phyloP scores from a whole-genome alignment of 2,329 filamentous ascomycete species.

The Pseudodiploospora longispora region DNA sequence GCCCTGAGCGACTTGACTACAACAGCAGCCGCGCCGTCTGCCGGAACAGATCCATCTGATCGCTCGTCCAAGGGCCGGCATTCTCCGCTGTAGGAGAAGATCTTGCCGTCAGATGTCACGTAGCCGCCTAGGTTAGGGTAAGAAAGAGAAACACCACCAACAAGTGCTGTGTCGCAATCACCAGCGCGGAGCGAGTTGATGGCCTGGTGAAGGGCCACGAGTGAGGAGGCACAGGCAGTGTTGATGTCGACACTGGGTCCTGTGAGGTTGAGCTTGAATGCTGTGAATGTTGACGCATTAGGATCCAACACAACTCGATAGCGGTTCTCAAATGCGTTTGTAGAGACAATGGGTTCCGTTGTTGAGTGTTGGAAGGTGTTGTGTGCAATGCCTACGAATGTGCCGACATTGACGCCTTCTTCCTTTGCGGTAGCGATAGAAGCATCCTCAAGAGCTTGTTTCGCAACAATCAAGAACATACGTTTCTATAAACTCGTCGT shows the following conservation, averaged over 20 bases:
- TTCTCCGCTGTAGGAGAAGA: slow-evolving; percentile 51
- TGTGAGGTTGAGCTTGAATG: slow-evolving; percentile 61
- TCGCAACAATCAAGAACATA: too few relatives aligned
- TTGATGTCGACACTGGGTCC: slow-evolving; percentile 67
- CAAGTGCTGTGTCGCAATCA: slow-evolving; percentile 74
- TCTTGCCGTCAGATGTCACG: slow-evolving; percentile 66
- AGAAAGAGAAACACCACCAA: slow-evolving; percentile 70
- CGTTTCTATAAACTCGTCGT: too few relatives aligned
- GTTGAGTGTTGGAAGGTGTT: slow-evolving; percentile 53
- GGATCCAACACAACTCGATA: too few relatives aligned
- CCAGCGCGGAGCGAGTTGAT: slow-evolving; percentile 44
- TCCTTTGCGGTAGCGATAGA: too few relatives aligned
- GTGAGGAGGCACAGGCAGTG: slow-evolving; percentile 68
- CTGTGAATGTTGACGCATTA: slow-evolving; percentile 56
- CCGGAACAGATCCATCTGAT: slow-evolving; percentile 77
- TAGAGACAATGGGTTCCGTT: slow-evolving; percentile 29
- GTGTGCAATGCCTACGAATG: slow-evolving; percentile 2
- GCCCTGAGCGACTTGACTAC: slow-evolving; percentile 75
- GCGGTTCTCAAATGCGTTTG: too few relatives aligned
- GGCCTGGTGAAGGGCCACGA: slow-evolving; percentile 54
- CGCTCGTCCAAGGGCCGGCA: slow-evolving; percentile 72
- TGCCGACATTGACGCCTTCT: too few relatives aligned
- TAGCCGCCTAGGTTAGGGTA: slow-evolving; percentile 76
- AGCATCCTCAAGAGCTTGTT: too few relatives aligned
- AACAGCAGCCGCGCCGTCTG: slow-evolving; percentile 65